These are phyloP conservation scores for Zoysia pacifica DNA, from an alignment of 176 grass and related monocot genomes.

Conservation along the genomic window DNA sequence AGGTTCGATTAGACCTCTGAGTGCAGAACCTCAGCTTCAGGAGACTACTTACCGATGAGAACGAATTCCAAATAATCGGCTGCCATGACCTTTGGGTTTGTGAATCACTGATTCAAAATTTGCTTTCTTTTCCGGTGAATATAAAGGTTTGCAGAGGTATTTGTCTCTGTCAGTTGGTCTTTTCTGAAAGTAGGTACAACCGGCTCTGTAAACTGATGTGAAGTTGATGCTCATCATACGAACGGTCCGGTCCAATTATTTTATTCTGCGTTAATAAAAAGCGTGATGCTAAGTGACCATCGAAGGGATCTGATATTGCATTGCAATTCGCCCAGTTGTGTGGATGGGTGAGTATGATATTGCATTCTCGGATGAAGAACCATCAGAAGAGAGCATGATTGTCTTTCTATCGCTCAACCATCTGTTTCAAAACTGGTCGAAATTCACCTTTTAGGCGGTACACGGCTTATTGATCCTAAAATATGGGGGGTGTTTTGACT, in stretches of 20 bases:
- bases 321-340: background rate
- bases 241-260: too few relatives aligned
- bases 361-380: background rate
- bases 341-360: background rate
- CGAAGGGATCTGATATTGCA: too few relatives aligned
- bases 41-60: conserved; percentile 52
- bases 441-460: background rate
- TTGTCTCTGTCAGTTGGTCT: background rate
- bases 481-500: background rate
- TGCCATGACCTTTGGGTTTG: conserved; percentile 60
- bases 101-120: background rate
- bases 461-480: background rate
- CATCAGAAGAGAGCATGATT: background rate
- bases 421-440: background rate
- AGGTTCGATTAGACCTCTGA: conserved; percentile 36
- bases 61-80: conserved; percentile 62
- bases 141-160: background rate
- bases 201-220: background rate
- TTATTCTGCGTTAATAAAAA: background rate
- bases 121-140: background rate
- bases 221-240: background rate
- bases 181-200: background rate
- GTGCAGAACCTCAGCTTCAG: conserved; percentile 56
- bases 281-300: too few relatives aligned
- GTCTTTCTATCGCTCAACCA: background rate